Evolutionary conservation across 2,329 filamentous ascomycete species (phyloP), one percentile per base, ranked within the genome.

Genomic region (Paecilomyces sp.): DNA sequence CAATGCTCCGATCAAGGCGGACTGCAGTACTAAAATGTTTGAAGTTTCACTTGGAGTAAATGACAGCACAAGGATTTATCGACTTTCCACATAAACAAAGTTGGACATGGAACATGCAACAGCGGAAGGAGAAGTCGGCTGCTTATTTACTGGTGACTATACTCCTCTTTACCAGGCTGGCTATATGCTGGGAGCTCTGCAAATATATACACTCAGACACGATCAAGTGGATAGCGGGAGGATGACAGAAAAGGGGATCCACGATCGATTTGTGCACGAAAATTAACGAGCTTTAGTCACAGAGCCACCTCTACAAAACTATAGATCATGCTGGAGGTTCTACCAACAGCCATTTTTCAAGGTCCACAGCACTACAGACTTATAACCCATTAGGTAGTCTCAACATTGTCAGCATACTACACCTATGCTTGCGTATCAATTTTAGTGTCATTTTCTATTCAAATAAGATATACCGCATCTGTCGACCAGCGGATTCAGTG

Each of bases 91-190:
- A 83, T 86, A 0, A 70, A 82, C 28, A 76, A 76, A 68, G 83
- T 85, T 0, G 83, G 83, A 0, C 84, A 87, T 64, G 84, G 84
- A 87, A 70, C 74, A 82, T 6, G 79, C 80, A 1, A 85, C 82
- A 2, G 84, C 84, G 0, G 83, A 86, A 67, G 84, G 82, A 0
- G 84, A 86, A 68, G 83, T 87, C 0, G 75, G 83, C 15, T 71
- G 84, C 28, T 84, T 80, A 13, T 77, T 86, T 33, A 79, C 78
- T 60, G 83, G 83, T 1, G 79, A 82, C 15, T 86, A 86, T 67
- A 72, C 77, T 1, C 83, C 84, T 1, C 66, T 86, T 6, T 86
- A 86, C 63, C 84, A 86, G 68, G 81, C 81, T 0, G 83, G 80
- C 0, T 86, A 86, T 66, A 81, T 86, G 78, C 71, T 86, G 0